phyloP scores from a whole-genome alignment of 108 stramenopile species.

The Discostella stelligeroides region DNA sequence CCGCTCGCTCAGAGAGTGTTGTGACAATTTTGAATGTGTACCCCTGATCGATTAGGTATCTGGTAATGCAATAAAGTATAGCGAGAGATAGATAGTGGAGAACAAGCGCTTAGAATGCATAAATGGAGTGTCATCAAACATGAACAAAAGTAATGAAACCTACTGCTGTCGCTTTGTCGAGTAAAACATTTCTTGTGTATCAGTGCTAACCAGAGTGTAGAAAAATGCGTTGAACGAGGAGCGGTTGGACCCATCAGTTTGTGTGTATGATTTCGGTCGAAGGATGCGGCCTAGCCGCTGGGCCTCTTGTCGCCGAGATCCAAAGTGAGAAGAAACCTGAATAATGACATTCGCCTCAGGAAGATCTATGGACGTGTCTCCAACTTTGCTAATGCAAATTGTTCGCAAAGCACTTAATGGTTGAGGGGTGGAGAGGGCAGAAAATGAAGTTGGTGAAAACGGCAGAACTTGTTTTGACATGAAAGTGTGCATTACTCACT shows the following conservation, averaged over 20 bases:
- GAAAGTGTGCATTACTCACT: constrained; percentile 43
- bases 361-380: constrained; percentile 98
- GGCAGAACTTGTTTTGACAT: not conserved
- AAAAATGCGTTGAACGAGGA: constrained; percentile 98
- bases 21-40: constrained; percentile 99
- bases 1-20: constrained; percentile 80
- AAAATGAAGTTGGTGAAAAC: not conserved
- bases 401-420: constrained; percentile 78
- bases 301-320: constrained; percentile 98
- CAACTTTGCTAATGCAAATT: constrained; percentile 95
- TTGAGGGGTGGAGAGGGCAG: not conserved
- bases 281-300: constrained; percentile 98
- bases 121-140: too few relatives aligned
- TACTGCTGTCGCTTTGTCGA: constrained; percentile 97
- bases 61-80: not conserved
- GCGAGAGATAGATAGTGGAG: too few relatives aligned
- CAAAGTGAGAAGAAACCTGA: constrained; percentile 98
- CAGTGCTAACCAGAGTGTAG: constrained; percentile 97
- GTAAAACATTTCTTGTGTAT: constrained; percentile 99
- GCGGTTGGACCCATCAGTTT: constrained; percentile 89
- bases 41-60: constrained; percentile 90
- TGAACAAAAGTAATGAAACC: too few relatives aligned
- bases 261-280: constrained; percentile 91
- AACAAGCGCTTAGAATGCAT: too few relatives aligned
- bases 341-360: constrained; percentile 99